Evolutionary conservation across 2,329 filamentous ascomycete species (phyloP), one percentile per base, ranked within the genome.

Genomic region (Venturia aucupariae): DNA sequence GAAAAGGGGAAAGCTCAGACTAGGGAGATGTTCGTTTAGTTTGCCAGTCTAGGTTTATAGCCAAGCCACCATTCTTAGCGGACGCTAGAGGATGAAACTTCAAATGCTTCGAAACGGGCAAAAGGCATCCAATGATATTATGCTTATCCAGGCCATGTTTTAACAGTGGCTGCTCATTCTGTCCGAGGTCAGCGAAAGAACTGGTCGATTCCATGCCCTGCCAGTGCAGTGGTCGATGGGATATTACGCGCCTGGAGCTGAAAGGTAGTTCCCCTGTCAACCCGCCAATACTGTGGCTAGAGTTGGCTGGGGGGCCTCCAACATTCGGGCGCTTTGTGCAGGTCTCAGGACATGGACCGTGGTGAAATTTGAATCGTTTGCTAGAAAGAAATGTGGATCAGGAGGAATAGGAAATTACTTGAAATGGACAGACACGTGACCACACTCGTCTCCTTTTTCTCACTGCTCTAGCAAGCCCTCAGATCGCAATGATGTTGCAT

Each of bases 1-100:
- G 35, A 55, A 55, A 35, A 55, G 51, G 51, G 51, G 51, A 35
- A 15, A 32, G 51, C 51, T 55, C 51, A 35, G 51, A 55, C 51
- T n/a, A 32, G 1, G 7, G 15, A 35, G 51, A 55, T 55, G 17
- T 19, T 8, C 51, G 27, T 17, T 3, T 4, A 32, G 15, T 6
- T 5, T 55, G 51, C 51, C 17, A 15, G 27, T 55, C 51, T 35
- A n/a, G 51, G 27, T 48, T 8, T 15, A 32, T 35, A 24, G 51
- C 51, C 51, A 55, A 55, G 51, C 51, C 51, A 55, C 27, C 27
- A 35, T 32, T 32, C 51, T 19, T 6, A 55, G n/a, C 13, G 51
- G 27, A 55, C 30, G 51, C 51, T 35, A 35, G 30, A n/a, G 7
- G 35, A 55, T 55, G 51, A 55, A 55, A 55, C 51, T 8, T 55